Conservation (phyloP, 1,284 basidiomycete species). For the Porodaedalea pini region DNA sequence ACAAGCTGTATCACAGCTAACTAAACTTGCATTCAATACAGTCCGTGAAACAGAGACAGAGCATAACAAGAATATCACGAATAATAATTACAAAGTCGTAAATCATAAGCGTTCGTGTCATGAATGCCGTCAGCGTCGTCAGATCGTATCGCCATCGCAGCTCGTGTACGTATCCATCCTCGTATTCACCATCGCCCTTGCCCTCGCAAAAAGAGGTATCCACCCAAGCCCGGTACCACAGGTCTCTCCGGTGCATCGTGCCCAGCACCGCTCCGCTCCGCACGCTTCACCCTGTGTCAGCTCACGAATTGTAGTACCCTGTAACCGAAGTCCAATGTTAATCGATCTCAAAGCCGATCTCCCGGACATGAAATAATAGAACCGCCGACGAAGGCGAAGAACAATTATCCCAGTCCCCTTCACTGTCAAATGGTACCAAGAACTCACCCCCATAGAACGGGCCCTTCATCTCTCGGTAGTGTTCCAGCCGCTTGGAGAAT, state of each 20-base stretch:
- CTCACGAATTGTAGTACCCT: constrained; percentile 28
- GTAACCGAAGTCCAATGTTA: constrained; percentile 25
- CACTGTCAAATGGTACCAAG: constrained; percentile 1
- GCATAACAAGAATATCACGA: not conserved
- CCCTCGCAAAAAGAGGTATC: not conserved
- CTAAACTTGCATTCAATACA: not conserved
- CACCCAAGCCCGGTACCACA: constrained; percentile 1
- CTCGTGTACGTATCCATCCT: not conserved
- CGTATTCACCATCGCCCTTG: not conserved
- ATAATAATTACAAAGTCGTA: not conserved
- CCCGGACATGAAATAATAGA: constrained; percentile 20
- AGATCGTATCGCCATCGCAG: constrained; percentile 10
- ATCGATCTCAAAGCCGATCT: constrained; percentile 18
- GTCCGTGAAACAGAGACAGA: not conserved
- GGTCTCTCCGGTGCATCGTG: not conserved
- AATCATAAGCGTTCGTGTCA: not conserved
- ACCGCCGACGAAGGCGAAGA: constrained; percentile 15
- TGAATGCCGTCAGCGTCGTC: constrained; percentile 9
- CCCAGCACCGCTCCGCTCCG: constrained; percentile 2
- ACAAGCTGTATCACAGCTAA: not conserved
- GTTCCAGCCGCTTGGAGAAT: constrained; percentile 64
- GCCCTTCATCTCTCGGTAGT: constrained; percentile 62
- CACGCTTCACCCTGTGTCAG: not conserved
- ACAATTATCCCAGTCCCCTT: not conserved
- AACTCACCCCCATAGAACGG: constrained; percentile 56